phyloP scores from a whole-genome alignment of 75 land plant genomes.

The Gnetum montanum region DNA sequence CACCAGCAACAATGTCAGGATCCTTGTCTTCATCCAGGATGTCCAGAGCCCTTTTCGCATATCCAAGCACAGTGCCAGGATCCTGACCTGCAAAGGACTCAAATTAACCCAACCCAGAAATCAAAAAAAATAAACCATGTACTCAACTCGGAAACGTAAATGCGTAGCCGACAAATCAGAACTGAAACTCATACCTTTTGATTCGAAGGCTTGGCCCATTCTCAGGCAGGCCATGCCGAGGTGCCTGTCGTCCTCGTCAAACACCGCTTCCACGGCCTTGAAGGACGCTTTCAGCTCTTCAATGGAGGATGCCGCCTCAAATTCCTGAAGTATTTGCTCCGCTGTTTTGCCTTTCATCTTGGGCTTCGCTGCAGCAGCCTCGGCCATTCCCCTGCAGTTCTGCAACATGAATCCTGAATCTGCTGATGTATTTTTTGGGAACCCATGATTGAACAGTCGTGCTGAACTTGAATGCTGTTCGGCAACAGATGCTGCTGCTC shows the following conservation, averaged over 20 bases:
- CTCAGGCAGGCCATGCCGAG: slow-evolving; percentile 53
- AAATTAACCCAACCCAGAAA: too few species aligned
- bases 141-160: too few species aligned
- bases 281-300: slow-evolving; percentile 32
- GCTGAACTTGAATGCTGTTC: too few species aligned
- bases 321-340: slow-evolving; percentile 26
- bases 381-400: too few species aligned
- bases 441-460: too few species aligned
- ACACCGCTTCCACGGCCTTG: slow-evolving; percentile 25
- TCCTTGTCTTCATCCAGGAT: slow-evolving; percentile 22
- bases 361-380: too few species aligned
- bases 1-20: slow-evolving; percentile 44
- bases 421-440: too few species aligned
- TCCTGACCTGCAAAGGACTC: slow-evolving; percentile 20
- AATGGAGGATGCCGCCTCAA: slow-evolving; percentile 32
- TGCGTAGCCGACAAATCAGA: too few species aligned
- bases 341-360: not conserved
- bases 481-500: too few species aligned
- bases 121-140: too few species aligned
- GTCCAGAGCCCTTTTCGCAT: slow-evolving; percentile 42
- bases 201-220: slow-evolving; percentile 41
- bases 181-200: too few species aligned
- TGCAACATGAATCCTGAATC: too few species aligned
- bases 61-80: slow-evolving; percentile 32
- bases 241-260: slow-evolving; percentile 24